Base-by-base conservation (phyloP, 1,139 yeast genomes). In the Debaryomyces coudertii region DNA sequence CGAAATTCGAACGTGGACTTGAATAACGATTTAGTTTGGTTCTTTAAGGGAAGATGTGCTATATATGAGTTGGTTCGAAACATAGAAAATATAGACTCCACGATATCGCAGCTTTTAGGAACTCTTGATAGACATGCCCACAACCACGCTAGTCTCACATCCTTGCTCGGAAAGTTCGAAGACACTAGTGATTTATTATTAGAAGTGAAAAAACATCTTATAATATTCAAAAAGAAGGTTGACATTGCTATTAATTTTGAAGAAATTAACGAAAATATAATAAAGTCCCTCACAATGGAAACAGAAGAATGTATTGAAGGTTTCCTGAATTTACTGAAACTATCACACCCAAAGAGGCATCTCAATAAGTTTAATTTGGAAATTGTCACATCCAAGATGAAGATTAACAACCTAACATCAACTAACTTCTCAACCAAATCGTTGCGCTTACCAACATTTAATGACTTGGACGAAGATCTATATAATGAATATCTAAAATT, bases 161-260 rank as follows among this genome's bases (percentile, higher is more conserved):
- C 47, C 18, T 40, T 61, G 24, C 47, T 63, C 27, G 49, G 47
- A 14, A 63, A 61, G 27, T 66, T 79, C 30, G 73, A 69, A 48
- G 53, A 59, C 45, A 55, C 72, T 11, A 71, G 77, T 41, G 77
- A 72, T 48, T 54, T 69, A 27, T 66, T 75, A 49, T 60, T 73
- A 35, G 71, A 70, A 4, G 69, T 76, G 22, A 74, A 76, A 52
- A 69, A 71, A 42, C 52, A 63, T 38, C 52, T 75, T 6, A 57
- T 70, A 6, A 52, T 65, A 1, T 60, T 73, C 29, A 77, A 80
- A 54, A 63, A 66, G 35, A 71, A 70, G 42, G 66, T 83, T 8
- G 86, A 80, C 48, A 65, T 84, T 7, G 73, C 87, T 1, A 67
- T 76, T 9, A 85, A 82, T 50, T 84, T 76, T 63, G 67, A 73